Base-by-base conservation (phyloP, 495 filamentous ascomycete genomes). In the Hyaloscypha bicolor region DNA sequence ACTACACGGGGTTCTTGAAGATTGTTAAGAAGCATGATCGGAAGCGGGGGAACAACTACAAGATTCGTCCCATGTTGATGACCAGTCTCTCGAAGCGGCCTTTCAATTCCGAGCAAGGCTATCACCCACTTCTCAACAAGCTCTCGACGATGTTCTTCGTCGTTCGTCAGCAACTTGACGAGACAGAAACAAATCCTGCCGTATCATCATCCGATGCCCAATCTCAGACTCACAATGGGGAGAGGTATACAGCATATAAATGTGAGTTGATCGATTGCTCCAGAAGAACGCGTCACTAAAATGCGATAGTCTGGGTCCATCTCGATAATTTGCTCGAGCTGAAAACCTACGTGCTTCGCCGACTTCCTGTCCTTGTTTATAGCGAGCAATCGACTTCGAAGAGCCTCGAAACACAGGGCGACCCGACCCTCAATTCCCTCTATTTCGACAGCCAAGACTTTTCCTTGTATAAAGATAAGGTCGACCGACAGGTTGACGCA, bases 1-100 rank as follows among this genome's bases (percentile, higher is more conserved):
- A 99, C 77, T 99, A 96, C 77, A 97, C 96, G 11, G 96, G 93
- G 35, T 97, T 98, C 76, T 84, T 97, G 70, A 99, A 99, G 81
- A 96, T 96, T 31, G 93, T 91, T 30, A 99, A 99, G 86, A 99
- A 99, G 77, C 95, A 99, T 79, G 95, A 99, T 74, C 89, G 95
- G 57, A 94, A 92, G 76, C 88, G 93, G 57, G 93, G 86, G 77
- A 74, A 84, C 69, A 80, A 76, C 52, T 97, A 97, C 78, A 92
- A 90, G 73, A 92, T 99, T 62, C 87, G 91, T 65, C 93, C 95
- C 25, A 85, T 98, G 79, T 84, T 97, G 73, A 91, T 97, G 75
- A 90, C 97, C 65, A 91, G 92, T 68, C 77, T 99, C 75, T 87
- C 92, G 37, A 88, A 93, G 57, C 81, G 93, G 64, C 93, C 94